Percentiles rank a stretch among this genome's conserved stretches.
phyloP scores from a whole-genome alignment of 805 yeast species.

The Martiniozyma abietophila region DNA sequence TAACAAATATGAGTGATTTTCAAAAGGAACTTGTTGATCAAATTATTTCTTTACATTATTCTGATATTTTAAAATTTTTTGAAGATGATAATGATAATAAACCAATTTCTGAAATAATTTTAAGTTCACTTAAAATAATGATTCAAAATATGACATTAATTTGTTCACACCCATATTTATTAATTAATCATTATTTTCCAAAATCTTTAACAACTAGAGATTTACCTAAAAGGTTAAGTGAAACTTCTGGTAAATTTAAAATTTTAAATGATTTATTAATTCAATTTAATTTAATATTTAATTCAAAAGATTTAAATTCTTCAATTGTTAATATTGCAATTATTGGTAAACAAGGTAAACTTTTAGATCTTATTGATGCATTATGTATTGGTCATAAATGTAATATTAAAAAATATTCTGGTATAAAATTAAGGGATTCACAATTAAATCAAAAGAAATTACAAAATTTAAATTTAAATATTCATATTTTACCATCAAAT shows the following conservation, averaged over 20 bases:
- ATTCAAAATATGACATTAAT: conserved; percentile 69
- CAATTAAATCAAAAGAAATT: conserved; percentile 17
- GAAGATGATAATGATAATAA: conserved; percentile 13
- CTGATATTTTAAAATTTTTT: conserved; percentile 81
- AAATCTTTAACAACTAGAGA: conserved; percentile 65
- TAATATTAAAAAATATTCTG: conserved; percentile 49
- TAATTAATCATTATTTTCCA: conserved; percentile 82
- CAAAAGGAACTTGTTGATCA: conserved; percentile 88
- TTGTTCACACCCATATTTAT: conserved; percentile 79
- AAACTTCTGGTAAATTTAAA: conserved; percentile 77
- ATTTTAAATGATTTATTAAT: conserved; percentile 57
- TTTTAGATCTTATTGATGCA: conserved; percentile 68
- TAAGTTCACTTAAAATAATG: conserved; percentile 70
- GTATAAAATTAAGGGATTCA: conserved; percentile 47
- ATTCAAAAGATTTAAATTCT: conserved; percentile 15
- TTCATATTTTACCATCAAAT: conserved; percentile 35
- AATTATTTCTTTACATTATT: conserved; percentile 82
- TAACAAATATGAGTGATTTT: conserved; percentile 74
- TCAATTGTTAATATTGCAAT: conserved; percentile 50
- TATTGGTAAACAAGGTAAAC: conserved; percentile 58
- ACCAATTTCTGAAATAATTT: conserved; percentile 36
- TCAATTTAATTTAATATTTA: conserved; percentile 34
- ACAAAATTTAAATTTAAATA: conserved; percentile 13
- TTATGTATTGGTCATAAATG: conserved; percentile 54
- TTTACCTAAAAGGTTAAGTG: conserved; percentile 58